These are phyloP conservation scores for Pezicula rhizophila DNA, from an alignment of 2,329 filamentous ascomycete species.

Conservation along the genomic window DNA sequence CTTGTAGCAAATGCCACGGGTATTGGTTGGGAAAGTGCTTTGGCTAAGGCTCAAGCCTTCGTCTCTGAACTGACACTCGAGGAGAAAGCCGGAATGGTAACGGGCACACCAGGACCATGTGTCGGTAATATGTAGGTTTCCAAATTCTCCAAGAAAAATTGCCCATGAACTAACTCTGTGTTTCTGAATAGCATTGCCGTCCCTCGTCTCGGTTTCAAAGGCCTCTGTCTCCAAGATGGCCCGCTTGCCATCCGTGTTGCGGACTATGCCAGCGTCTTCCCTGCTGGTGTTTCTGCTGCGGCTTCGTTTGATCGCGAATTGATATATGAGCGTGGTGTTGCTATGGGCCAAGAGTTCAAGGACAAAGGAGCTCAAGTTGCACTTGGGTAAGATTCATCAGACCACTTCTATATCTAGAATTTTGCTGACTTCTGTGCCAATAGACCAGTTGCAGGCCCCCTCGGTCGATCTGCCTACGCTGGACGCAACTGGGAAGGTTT, in stretches of 20 bases:
- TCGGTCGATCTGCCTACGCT: conserved; percentile 40
- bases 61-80: conserved; percentile 72
- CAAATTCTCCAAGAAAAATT: no score
- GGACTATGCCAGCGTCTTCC: conserved; percentile 66
- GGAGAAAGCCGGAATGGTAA: conserved; percentile 71
- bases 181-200: no score
- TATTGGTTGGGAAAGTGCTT: conserved; percentile 55
- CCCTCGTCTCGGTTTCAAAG: conserved; percentile 54
- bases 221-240: conserved; percentile 64
- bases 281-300: conserved; percentile 60
- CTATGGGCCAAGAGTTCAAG: conserved; percentile 54
- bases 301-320: conserved; percentile 62
- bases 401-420: background rate
- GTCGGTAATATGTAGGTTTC: conserved; percentile 54
- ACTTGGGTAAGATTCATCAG: conserved; percentile 35
- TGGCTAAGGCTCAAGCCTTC: conserved; percentile 57
- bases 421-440: background rate
- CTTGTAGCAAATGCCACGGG: conserved; percentile 20
- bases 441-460: conserved; percentile 36
- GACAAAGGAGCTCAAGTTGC: conserved; percentile 72
- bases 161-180: no score
- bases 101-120: conserved; percentile 55
- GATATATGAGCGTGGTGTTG: conserved; percentile 41
- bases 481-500: conserved; percentile 35
- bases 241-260: conserved; percentile 64